phyloP scores from a whole-genome alignment of 2,329 filamentous ascomycete species.

The Aspergillus sclerotialis region DNA sequence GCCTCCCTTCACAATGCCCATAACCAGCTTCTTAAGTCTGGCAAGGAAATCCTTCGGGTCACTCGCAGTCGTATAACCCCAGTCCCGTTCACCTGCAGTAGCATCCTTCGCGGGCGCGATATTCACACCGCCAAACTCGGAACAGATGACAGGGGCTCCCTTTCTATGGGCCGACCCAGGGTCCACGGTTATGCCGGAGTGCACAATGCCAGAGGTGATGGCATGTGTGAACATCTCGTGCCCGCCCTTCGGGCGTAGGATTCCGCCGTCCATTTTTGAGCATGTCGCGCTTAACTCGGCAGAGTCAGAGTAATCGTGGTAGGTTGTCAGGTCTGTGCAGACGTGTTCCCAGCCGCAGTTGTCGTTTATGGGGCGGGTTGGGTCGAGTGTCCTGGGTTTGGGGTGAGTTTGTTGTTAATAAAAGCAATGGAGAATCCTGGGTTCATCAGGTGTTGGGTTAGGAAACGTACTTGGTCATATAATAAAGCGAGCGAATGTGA shows the following conservation, averaged over 20 bases:
- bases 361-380: constrained; percentile 60
- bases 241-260: constrained; percentile 47
- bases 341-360: constrained; percentile 69
- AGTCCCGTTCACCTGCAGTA: constrained; percentile 45
- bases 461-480: constrained; percentile 55
- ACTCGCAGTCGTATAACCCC: constrained; percentile 62
- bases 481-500: constrained; percentile 58
- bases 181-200: constrained; percentile 33
- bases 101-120: constrained; percentile 46
- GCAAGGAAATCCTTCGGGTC: constrained; percentile 54
- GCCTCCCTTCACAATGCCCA: constrained; percentile 51
- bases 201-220: constrained; percentile 26
- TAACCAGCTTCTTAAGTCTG: constrained; percentile 52
- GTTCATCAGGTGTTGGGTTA: too few species aligned
- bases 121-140: constrained; percentile 63
- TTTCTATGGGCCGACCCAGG: constrained; percentile 45
- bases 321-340: constrained; percentile 57
- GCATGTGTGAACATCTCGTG: constrained; percentile 50
- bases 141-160: constrained; percentile 57
- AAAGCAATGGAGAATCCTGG: neutral
- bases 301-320: constrained; percentile 61
- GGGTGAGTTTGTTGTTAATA: constrained; percentile 1
- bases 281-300: constrained; percentile 51
- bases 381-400: constrained; percentile 48
- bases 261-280: constrained; percentile 42